phyloP scores from a whole-genome alignment of 2,329 filamentous ascomycete genomes.

The Phaeomoniella chlamydospora region DNA sequence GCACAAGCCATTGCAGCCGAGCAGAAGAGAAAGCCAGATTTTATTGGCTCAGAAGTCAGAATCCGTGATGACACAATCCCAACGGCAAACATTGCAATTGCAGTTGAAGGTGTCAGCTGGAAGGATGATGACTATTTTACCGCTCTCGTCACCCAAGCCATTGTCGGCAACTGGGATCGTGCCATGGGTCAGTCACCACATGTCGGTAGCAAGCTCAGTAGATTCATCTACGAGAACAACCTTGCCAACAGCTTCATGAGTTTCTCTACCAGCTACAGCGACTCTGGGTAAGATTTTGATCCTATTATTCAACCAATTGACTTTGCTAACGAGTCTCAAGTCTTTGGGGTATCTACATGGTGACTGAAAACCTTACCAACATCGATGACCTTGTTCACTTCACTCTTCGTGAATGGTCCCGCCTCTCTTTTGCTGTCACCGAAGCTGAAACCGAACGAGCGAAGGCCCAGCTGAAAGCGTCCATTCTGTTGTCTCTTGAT shows the following conservation, averaged over 20 bases:
- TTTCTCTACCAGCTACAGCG: slow-evolving; percentile 98
- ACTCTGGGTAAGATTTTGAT: slow-evolving; percentile 70
- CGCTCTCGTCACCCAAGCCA: slow-evolving; percentile 90
- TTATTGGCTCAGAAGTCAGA: slow-evolving; percentile 90
- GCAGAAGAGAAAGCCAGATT: slow-evolving; percentile 79
- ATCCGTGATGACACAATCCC: slow-evolving; percentile 92
- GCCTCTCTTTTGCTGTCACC: slow-evolving; percentile 75
- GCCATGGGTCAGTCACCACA: slow-evolving; percentile 95
- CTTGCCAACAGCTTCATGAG: slow-evolving; percentile 99
- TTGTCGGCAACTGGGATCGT: slow-evolving; percentile 99
- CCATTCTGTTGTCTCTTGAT: slow-evolving; percentile 90
- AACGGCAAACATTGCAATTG: slow-evolving; percentile 94
- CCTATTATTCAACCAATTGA: not conserved
- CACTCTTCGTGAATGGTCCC: slow-evolving; percentile 94
- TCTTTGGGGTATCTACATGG: slow-evolving; percentile 99
- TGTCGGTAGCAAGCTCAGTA: slow-evolving; percentile 95
- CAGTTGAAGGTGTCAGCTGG: slow-evolving; percentile 99
- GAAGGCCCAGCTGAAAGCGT: slow-evolving; percentile 98
- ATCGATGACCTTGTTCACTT: slow-evolving; percentile 97
- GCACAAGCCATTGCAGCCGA: slow-evolving; percentile 57
- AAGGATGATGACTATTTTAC: slow-evolving; percentile 99
- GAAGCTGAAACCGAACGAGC: slow-evolving; percentile 91
- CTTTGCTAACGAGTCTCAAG: slow-evolving; percentile 35
- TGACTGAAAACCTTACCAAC: slow-evolving; percentile 73
- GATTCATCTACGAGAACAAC: slow-evolving; percentile 83